Conservation (phyloP, 2,329 filamentous ascomycete genomes). For the Trichoderma cornu-damae region DNA sequence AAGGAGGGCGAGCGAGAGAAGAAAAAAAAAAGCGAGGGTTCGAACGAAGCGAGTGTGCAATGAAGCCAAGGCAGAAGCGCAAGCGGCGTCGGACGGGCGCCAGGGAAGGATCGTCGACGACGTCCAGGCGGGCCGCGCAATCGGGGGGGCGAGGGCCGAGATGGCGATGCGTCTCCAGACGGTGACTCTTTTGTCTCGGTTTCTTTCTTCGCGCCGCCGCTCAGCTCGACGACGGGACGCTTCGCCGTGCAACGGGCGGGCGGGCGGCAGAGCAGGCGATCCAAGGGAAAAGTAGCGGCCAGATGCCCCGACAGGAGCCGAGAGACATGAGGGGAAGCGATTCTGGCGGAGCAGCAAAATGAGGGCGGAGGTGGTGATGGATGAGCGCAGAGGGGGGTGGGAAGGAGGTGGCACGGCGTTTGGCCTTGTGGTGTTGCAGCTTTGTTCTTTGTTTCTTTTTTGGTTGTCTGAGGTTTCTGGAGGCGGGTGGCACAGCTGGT, state of each 20-base stretch:
- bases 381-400: background rate
- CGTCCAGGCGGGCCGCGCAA: background rate
- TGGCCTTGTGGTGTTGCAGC: constrained; percentile 16
- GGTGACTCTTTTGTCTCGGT: background rate
- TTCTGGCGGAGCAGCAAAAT: background rate
- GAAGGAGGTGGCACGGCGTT: constrained; percentile 17
- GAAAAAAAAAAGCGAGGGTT: no score
- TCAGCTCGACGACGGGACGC: background rate
- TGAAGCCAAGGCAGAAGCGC: background rate
- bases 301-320: constrained; percentile 11
- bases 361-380: background rate
- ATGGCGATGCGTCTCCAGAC: background rate
- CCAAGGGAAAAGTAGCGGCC: constrained; percentile 14
- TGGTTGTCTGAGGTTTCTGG: constrained; percentile 15
- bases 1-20: background rate
- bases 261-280: constrained; percentile 14
- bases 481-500: constrained; percentile 12
- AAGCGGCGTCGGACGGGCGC: background rate
- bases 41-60: background rate
- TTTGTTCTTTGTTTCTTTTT: no score
- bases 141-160: background rate
- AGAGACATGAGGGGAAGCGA: constrained; percentile 19
- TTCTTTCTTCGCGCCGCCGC: background rate
- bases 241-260: background rate
- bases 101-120: constrained; percentile 2